Percentiles rank a stretch among this genome's conserved stretches.
Conservation (phyloP, 2,329 filamentous ascomycete species). For the Fusarium chuoi region DNA sequence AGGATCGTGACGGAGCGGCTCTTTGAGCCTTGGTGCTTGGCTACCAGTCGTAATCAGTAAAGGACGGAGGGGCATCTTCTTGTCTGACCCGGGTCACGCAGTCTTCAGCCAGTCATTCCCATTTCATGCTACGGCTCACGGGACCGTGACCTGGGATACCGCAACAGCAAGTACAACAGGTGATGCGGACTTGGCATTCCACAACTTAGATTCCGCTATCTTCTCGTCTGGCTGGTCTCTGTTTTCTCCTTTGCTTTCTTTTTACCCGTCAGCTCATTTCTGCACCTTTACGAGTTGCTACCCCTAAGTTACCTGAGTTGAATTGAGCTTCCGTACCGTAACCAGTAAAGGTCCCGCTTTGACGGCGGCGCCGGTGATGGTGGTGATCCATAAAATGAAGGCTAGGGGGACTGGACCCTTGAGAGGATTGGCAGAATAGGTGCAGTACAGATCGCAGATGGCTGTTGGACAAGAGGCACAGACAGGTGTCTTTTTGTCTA, state of each 20-base stretch:
- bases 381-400: constrained; percentile 11
- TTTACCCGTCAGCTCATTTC: constrained; percentile 35
- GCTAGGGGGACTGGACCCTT: constrained; percentile 12
- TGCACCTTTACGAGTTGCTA: constrained; percentile 30
- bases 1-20: constrained; percentile 45
- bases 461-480: constrained; percentile 16
- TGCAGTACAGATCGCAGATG: constrained; percentile 16
- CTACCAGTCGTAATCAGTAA: constrained; percentile 29
- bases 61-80: constrained; percentile 31
- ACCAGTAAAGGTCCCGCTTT: constrained; percentile 19
- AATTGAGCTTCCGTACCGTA: constrained; percentile 8
- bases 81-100: constrained; percentile 38
- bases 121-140: constrained; percentile 33
- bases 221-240: background rate
- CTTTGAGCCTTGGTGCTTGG: constrained; percentile 39
- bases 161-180: constrained; percentile 18
- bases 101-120: constrained; percentile 38
- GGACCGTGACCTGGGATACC: constrained; percentile 27
- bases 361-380: constrained; percentile 26
- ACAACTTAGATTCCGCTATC: constrained; percentile 24
- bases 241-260: constrained; percentile 6
- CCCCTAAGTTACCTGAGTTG: background rate
- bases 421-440: constrained; percentile 36
- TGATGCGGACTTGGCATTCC: constrained; percentile 34
- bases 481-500: background rate